Evolutionary conservation across 805 yeast genomes (phyloP).

Genomic region (Ogataea trehaloabstinens): DNA sequence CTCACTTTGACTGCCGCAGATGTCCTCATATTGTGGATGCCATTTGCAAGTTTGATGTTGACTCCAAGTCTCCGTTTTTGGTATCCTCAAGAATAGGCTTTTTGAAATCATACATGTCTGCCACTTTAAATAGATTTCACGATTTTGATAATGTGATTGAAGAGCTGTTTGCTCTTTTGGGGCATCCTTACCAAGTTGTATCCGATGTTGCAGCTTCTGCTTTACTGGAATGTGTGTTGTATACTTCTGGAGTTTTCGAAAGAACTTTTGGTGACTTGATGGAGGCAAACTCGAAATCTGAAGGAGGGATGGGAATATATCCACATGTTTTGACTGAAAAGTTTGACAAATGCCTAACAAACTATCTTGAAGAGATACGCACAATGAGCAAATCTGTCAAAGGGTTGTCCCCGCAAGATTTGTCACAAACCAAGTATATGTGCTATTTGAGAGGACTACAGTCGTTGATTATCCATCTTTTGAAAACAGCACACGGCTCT

Average conservation of each 20-base stretch:
- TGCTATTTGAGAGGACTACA: constrained; percentile 64
- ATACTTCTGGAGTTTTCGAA: constrained; percentile 13
- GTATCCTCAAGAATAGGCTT: constrained; percentile 62
- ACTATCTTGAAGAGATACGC: constrained; percentile 42
- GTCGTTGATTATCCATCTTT: constrained; percentile 54
- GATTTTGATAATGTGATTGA: constrained; percentile 43
- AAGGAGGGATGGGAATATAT: constrained; percentile 34
- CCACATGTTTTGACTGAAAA: constrained; percentile 30
- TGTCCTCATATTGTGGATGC: constrained; percentile 48
- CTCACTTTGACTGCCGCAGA: constrained; percentile 66
- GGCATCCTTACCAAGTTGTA: constrained; percentile 72
- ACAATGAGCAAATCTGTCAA: constrained; percentile 32
- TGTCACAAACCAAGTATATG: constrained; percentile 58
- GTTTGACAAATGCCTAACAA: constrained; percentile 37
- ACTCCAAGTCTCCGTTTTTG: constrained; percentile 57
- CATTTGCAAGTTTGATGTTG: constrained; percentile 47
- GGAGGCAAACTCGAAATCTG: constrained; percentile 32
- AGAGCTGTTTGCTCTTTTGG: constrained; percentile 45
- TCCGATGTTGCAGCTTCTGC: constrained; percentile 65
- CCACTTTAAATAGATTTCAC: constrained; percentile 40
- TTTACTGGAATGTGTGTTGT: constrained; percentile 38
- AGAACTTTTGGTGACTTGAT: constrained; percentile 38
- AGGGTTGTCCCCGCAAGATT: constrained; percentile 50
- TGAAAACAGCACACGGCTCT: constrained; percentile 52
- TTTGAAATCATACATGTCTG: constrained; percentile 40